Evolutionary conservation across 2,329 filamentous ascomycete species (phyloP), one percentile per base, ranked within the genome.

Genomic region (Epichloe scottii): DNA sequence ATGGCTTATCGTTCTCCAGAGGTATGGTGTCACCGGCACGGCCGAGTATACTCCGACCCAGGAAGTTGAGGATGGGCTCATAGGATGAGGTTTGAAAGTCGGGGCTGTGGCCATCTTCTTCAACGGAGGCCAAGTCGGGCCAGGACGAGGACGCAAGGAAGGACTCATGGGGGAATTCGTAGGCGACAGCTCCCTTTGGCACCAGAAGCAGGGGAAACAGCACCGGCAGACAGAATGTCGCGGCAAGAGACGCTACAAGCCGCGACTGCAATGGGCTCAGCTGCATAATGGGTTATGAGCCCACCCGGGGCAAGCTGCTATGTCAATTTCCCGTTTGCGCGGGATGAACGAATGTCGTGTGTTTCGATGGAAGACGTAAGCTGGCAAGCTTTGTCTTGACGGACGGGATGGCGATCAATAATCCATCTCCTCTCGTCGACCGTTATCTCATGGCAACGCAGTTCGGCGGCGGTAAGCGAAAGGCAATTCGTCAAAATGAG

Each of bases 241-340:
- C 79, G 59, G 77, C 71, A 49, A 85, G 63, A 52, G 83, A 86
- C 60, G 82, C 81, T 62, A 78, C 78, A 61, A 88, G 78, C 63
- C 85, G 83, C 69, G 82, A 84, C 71, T 87, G 86, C 58, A 87
- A 71, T 60, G 78, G 81, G 64, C 77, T 82, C 66, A 84, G 75
- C 67, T 82, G 71, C 77, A 79, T 79, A 56, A 60, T 66, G 62
- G 62, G 59, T 58, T 50, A 47, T 37, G 23, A 46, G 35, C 43
- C n/a, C n/a, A 11, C n/a, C 43, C 5, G 43, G 17, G 17, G 26
- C 23, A 15, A 44, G 14, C 41, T 44, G 11, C 5, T n/a, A n/a
- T 33, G 23, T 10, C 42, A 26, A 30, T 15, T 15, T 3, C 14
- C 23, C 26, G 26, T n/a, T n/a, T 30, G 42, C 42, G 42, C 3